Evolutionary conservation across 129 eudicot genomes (phyloP).

Genomic region (Apium graveolens): DNA sequence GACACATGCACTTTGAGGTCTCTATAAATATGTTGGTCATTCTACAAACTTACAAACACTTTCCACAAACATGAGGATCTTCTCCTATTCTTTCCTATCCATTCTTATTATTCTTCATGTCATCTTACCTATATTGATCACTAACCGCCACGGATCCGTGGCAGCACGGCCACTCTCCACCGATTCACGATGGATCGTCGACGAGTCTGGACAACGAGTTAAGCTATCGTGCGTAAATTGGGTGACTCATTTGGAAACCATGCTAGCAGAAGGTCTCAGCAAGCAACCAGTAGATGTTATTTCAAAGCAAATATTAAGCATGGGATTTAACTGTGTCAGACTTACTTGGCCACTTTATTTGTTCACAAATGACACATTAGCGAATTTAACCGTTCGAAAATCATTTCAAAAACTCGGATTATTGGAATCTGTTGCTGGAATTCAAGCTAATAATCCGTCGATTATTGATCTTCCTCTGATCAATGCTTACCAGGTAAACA

Average conservation of each 20-base stretch:
- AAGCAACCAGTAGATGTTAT: slow-evolving; percentile 70
- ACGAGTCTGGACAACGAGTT: slow-evolving; percentile 48
- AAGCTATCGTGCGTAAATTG: slow-evolving; percentile 86
- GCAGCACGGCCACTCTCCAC: slow-evolving; percentile 61
- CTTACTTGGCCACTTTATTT: slow-evolving; percentile 78
- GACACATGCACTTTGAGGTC: background rate
- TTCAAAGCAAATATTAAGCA: slow-evolving; percentile 30
- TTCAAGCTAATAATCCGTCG: slow-evolving; percentile 68
- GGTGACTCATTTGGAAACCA: slow-evolving; percentile 67
- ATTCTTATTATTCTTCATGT: slow-evolving; percentile 14
- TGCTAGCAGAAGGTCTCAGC: slow-evolving; percentile 91
- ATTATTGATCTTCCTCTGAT: slow-evolving; percentile 63
- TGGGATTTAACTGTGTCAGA: slow-evolving; percentile 87
- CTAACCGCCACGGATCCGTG: slow-evolving; percentile 1
- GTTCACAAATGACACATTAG: slow-evolving; percentile 48
- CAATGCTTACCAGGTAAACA: slow-evolving; percentile 68
- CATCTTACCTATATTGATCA: slow-evolving; percentile 6
- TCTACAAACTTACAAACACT: background rate
- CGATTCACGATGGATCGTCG: slow-evolving; percentile 77
- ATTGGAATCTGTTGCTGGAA: slow-evolving; percentile 42
- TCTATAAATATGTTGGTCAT: background rate
- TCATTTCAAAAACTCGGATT: slow-evolving; percentile 55
- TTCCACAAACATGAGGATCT: slow-evolving; percentile 22
- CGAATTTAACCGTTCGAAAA: slow-evolving; percentile 49
- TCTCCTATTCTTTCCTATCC: slow-evolving; percentile 14